Base-by-base conservation (phyloP, 305 asterid genomes). In the Fraxinus greggii region DNA sequence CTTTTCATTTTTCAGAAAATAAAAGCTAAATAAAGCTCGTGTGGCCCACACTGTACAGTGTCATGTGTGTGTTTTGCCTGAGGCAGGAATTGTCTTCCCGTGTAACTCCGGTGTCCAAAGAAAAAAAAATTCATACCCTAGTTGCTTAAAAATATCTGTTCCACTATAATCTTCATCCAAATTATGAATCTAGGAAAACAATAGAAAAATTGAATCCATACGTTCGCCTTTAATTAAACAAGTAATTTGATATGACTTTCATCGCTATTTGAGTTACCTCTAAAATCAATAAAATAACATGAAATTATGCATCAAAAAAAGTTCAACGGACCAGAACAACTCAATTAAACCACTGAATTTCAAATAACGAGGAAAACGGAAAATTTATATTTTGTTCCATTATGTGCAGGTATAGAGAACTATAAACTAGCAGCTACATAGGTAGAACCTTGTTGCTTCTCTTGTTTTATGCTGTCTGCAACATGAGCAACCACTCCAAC, bases 401-500 rank as follows among this genome's bases (percentile, higher is more conserved):
- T 70, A 31, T 70, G 42, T 70, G 24, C 42, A 70, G 26, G 75
- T 26, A 12, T 70, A 70, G 40, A 67, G 36, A 67, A 29, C 85
- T 84, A 93, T 87, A 95, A 86, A 88, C 87, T 85, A 80, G 90
- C 89, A 42, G 89, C 83, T 65, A 86, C 78, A 80, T 67, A 83
- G 48, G 92, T 45, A 24, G 92, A 83, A 28, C 84, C 92, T 12
- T 81, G 91, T 59, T 80, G 93, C 88, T 63, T 88, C 87, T 89
- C 97, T 76, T 86, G 94, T 83, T 89, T 94, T 79, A 95, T 90
- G 88, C 88, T 84, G 78, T 95, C 97, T 7, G 95, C 95, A 81
- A 95, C 99, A 88, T 95, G 98, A 51, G 95, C 92, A 26, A 95
- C 90, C 38, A 95, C 99, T 74, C 94, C 98, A 12, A 94, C 91